phyloP scores from a whole-genome alignment of 2,329 filamentous ascomycete species.

The Penicillium frequentans region DNA sequence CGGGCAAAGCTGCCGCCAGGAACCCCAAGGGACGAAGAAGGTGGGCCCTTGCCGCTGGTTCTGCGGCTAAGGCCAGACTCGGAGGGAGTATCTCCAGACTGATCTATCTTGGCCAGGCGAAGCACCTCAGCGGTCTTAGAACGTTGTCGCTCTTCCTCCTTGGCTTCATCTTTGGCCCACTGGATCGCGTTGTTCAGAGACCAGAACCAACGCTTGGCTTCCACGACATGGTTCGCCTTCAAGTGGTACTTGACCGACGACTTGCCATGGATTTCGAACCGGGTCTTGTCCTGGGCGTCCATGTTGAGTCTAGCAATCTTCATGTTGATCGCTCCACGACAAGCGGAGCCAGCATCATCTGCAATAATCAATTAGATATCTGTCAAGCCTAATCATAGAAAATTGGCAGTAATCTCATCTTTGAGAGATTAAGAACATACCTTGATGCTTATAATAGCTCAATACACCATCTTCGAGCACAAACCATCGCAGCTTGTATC shows the following conservation, averaged over 20 bases:
- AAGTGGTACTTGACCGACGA: constrained; percentile 98
- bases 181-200: constrained; percentile 98
- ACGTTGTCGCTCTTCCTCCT: constrained; percentile 78
- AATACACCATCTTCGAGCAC: constrained; percentile 95
- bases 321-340: constrained; percentile 98
- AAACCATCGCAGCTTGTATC: constrained; percentile 97
- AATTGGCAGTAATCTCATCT: background rate
- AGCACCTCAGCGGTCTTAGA: constrained; percentile 73
- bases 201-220: constrained; percentile 99
- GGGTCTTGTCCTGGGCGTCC: constrained; percentile 95
- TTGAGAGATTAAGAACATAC: constrained; percentile 33
- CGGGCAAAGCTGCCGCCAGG: constrained; percentile 44
- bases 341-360: constrained; percentile 93
- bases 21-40: constrained; percentile 36
- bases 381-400: constrained; percentile 14
- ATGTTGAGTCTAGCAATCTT: constrained; percentile 91
- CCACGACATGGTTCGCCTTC: constrained; percentile 96
- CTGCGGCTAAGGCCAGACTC: constrained; percentile 35
- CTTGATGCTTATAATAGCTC: constrained; percentile 98
- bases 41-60: constrained; percentile 33
- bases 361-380: constrained; percentile 1
- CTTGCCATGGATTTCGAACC: constrained; percentile 97
- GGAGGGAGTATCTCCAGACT: constrained; percentile 52
- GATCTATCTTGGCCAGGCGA: constrained; percentile 76
- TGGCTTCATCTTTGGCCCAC: constrained; percentile 95